Evolutionary conservation across 768 basidiomycete species (phyloP), one percentile per base, ranked within the genome.

Genomic region (Pholiota conissans): DNA sequence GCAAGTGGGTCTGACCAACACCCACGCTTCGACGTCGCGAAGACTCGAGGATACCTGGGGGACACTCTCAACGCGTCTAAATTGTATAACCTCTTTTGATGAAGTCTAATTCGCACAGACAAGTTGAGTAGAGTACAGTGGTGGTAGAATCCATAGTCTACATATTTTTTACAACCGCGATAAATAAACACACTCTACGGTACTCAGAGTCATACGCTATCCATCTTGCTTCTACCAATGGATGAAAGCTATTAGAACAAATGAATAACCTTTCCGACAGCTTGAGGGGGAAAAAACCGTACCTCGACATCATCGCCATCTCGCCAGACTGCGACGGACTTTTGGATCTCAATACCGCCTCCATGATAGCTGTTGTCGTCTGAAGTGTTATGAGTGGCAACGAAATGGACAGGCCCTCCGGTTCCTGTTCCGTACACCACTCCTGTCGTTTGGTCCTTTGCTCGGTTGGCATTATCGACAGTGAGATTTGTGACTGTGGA

Each of bases 281-380:
- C 9, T n/a, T 7, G 24, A 5, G 18, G 18, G 18, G 2, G 22
- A 20, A 45, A 9, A n/a, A 13, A 32, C 30, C 6, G 30, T 29
- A 54, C 53, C 40, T 54, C 53, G 8, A 54, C 53, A 32, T 54
- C 53, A n/a, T 47, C 53, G 11, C 39, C 39, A 20, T 54, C 53
- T 54, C 53, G 40, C 53, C 53, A 54, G 29, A 54, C 53, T 4
- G 53, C 53, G 26, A 54, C 53, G 20, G 53, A 54, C 26, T 54
- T 54, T 45, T 54, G 53, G 5, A 54, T 54, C n/a, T 54, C 53
- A 20, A 54, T 54, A 13, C 42, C 42, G 24, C 42, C 53, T 34
- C 53, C 53, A 16, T 54, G 52, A 54, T 54, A 54, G n/a, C 52
- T 53, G 26, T 54, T 42, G 29, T 54, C 27, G 6, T 40, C 18